These are phyloP conservation scores for Lachnellula cervina DNA, from an alignment of 2,329 filamentous ascomycete genomes.

Conservation along the genomic window DNA sequence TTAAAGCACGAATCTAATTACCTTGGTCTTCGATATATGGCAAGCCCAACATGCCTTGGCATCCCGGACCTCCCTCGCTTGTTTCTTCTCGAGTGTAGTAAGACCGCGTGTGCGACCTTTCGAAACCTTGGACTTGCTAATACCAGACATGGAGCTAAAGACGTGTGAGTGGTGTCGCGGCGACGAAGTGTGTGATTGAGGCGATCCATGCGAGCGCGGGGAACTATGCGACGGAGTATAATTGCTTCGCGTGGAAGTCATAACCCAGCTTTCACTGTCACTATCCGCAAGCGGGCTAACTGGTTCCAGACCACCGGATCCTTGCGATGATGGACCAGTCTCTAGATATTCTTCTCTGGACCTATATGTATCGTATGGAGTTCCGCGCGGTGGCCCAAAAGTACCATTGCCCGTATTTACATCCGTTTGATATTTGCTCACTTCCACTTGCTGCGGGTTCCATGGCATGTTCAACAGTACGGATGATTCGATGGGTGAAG, in stretches of 20 bases:
- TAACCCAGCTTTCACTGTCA: conserved; percentile 20
- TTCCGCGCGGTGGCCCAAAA: conserved; percentile 53
- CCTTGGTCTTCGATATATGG: conserved; percentile 32
- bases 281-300: conserved; percentile 17
- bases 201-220: conserved; percentile 12
- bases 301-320: conserved; percentile 25
- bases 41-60: conserved; percentile 32
- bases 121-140: conserved; percentile 20
- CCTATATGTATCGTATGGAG: conserved; percentile 59
- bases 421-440: conserved; percentile 11
- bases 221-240: conserved; percentile 18
- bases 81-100: conserved; percentile 28
- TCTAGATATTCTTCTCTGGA: conserved; percentile 70
- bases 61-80: conserved; percentile 29
- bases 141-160: conserved; percentile 20
- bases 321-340: conserved; percentile 1
- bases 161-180: conserved; percentile 25
- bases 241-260: conserved; percentile 11
- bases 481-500: neutral
- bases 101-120: conserved; percentile 26
- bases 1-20: conserved; percentile 1
- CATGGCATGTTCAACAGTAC: conserved; percentile 17
- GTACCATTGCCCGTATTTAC: conserved; percentile 12
- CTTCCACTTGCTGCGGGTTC: conserved; percentile 18
- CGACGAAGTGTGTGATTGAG: conserved; percentile 12